A percentile compares a stretch with the other conserved stretches of the same genome.
Conservation (phyloP, 257 asterid genomes). For the Solanum chilense region DNA sequence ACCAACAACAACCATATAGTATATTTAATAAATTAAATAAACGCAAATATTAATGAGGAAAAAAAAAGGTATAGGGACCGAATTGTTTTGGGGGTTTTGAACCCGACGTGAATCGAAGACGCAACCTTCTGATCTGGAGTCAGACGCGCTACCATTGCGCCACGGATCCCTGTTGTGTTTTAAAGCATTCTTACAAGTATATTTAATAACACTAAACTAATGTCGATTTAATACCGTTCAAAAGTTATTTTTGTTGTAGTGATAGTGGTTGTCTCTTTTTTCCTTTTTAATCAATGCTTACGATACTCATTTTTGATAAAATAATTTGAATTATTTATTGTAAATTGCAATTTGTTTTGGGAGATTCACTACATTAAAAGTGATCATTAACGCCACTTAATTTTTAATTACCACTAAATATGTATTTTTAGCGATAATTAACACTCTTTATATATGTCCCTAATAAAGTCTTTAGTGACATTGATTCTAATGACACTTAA, state of each 20-base stretch:
- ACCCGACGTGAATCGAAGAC: slow-evolving; percentile 91
- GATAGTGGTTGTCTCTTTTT: not conserved
- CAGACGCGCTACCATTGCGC: slow-evolving; percentile 80
- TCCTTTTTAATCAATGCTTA: not conserved
- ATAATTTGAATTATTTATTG: not conserved
- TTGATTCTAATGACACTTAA: too few species aligned
- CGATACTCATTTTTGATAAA: too few species aligned
- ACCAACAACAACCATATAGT: too few species aligned
- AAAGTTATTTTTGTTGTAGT: too few species aligned
- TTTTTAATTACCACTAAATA: too few species aligned
- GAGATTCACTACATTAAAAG: too few species aligned
- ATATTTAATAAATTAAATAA: too few species aligned
- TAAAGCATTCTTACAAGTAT: too few species aligned
- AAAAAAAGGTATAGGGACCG: not conserved
- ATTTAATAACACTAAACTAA: rapidly evolving
- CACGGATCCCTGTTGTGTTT: not conserved
- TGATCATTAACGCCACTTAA: rapidly evolving
- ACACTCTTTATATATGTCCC: too few species aligned
- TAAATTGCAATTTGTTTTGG: not conserved
- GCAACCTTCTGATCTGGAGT: slow-evolving; percentile 99
- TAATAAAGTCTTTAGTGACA: rapidly evolving
- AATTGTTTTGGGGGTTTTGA: not conserved
- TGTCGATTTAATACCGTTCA: too few species aligned
- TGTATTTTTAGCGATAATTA: too few species aligned
- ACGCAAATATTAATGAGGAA: too few species aligned